Conservation (phyloP, 768 basidiomycete species). For the Harrya chromipes region DNA sequence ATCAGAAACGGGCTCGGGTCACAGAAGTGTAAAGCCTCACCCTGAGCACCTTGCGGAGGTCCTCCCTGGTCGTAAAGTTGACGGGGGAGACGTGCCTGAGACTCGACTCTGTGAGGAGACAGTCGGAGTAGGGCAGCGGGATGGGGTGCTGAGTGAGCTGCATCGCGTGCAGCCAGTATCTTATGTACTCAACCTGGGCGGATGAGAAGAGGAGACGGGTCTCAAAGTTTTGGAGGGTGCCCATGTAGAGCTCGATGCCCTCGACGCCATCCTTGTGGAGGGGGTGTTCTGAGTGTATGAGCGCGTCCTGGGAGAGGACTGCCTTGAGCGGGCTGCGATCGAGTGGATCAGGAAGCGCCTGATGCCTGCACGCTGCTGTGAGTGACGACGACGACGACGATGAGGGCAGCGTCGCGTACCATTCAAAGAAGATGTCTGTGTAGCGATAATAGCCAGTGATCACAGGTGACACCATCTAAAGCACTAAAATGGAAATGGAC, state of each 20-base stretch:
- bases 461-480: constrained; percentile 38
- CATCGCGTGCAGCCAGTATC: constrained; percentile 81
- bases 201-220: constrained; percentile 80
- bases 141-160: constrained; percentile 59
- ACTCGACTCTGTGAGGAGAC: constrained; percentile 58
- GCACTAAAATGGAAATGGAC: constrained; percentile 11
- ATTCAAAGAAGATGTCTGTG: constrained; percentile 83
- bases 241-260: constrained; percentile 72
- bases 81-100: constrained; percentile 59
- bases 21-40: constrained; percentile 31
- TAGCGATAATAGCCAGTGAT: constrained; percentile 78
- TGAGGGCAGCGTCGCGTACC: constrained; percentile 38
- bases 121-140: constrained; percentile 76
- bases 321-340: constrained; percentile 67
- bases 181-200: constrained; percentile 78
- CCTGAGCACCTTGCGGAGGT: constrained; percentile 59
- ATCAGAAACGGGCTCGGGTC: background rate
- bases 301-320: constrained; percentile 63
- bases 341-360: constrained; percentile 52
- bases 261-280: constrained; percentile 57
- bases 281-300: constrained; percentile 72
- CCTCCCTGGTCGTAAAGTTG: constrained; percentile 49
- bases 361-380: constrained; percentile 41
- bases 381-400: background rate
- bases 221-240: constrained; percentile 74